Conservation (phyloP, 176 grass and related monocot species). For the Tillandsia fasciculata region DNA sequence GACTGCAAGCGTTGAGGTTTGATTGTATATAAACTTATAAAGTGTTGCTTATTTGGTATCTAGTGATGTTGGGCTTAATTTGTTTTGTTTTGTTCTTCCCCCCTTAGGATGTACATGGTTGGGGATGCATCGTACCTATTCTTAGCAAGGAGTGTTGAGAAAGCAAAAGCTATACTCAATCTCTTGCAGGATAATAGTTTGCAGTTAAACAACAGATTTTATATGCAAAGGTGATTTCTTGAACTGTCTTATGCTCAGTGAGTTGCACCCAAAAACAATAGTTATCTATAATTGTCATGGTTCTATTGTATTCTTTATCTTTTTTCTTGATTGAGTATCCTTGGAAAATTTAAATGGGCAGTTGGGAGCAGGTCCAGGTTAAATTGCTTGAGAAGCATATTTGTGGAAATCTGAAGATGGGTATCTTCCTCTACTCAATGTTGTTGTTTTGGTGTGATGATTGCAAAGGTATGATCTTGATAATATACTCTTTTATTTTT, state of each 20-base stretch:
- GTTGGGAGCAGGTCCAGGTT: slow-evolving; percentile 92
- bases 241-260: slow-evolving; percentile 16
- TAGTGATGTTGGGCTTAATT: slow-evolving; percentile 19
- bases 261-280: not conserved
- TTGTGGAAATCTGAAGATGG: slow-evolving; percentile 40
- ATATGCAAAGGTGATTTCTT: slow-evolving; percentile 55
- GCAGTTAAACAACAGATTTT: slow-evolving; percentile 26
- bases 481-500: not conserved
- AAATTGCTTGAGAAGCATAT: slow-evolving; percentile 79
- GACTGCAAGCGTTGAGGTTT: slow-evolving; percentile 77
- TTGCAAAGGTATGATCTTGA: slow-evolving; percentile 40
- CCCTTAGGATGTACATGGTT: slow-evolving; percentile 51
- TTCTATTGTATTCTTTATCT: slow-evolving; percentile 15
- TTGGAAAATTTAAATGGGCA: slow-evolving; percentile 68
- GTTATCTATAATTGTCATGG: too few relatives aligned
- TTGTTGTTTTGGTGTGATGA: slow-evolving; percentile 66
- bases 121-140: slow-evolving; percentile 60
- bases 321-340: slow-evolving; percentile 15
- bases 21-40: slow-evolving; percentile 15
- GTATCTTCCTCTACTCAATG: slow-evolving; percentile 66
- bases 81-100: slow-evolving; percentile 13
- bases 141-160: slow-evolving; percentile 52
- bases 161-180: slow-evolving; percentile 52
- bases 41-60: not conserved
- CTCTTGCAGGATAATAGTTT: slow-evolving; percentile 44